Percentiles rank a stretch among this genome's conserved stretches.
These are phyloP conservation scores for Syzygium grande DNA, from an alignment of 345 rosid genomes.

Conservation along the genomic window DNA sequence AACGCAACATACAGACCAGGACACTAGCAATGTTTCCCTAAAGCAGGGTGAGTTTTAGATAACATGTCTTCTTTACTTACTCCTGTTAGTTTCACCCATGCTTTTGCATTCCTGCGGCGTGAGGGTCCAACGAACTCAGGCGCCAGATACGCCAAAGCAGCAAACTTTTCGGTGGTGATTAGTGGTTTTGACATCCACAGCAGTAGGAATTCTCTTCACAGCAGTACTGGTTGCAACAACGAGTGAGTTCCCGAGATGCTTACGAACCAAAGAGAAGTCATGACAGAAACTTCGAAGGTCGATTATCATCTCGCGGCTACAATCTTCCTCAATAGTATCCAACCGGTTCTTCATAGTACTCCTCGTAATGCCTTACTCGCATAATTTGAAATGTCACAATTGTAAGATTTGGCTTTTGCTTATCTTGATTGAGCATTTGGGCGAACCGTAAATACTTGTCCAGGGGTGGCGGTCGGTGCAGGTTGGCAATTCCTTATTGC, in stretches of 20 bases:
- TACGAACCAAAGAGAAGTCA: conserved; percentile 15
- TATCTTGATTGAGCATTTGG: not conserved
- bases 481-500: conserved; percentile 51
- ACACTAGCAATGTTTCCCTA: not conserved
- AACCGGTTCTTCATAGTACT: conserved; percentile 41
- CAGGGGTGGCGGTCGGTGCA: conserved; percentile 60
- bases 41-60: not conserved
- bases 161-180: conserved; percentile 25
- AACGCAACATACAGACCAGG: not conserved
- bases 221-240: conserved; percentile 17
- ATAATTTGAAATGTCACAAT: not conserved
- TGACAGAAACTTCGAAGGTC: conserved; percentile 28
- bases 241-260: conserved; percentile 29
- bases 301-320: conserved; percentile 30
- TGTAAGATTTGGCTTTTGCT: not conserved
- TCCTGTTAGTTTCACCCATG: not conserved
- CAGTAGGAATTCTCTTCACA: conserved; percentile 20
- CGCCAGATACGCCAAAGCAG: conserved; percentile 38
- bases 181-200: conserved; percentile 16
- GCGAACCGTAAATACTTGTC: not conserved
- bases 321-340: conserved; percentile 46
- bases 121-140: conserved; percentile 49
- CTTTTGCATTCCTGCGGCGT: conserved; percentile 13
- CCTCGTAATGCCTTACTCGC: not conserved
- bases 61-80: not conserved